phyloP scores from a whole-genome alignment of 352 stramenopile genomes.

The Pythium grandisporangium region DNA sequence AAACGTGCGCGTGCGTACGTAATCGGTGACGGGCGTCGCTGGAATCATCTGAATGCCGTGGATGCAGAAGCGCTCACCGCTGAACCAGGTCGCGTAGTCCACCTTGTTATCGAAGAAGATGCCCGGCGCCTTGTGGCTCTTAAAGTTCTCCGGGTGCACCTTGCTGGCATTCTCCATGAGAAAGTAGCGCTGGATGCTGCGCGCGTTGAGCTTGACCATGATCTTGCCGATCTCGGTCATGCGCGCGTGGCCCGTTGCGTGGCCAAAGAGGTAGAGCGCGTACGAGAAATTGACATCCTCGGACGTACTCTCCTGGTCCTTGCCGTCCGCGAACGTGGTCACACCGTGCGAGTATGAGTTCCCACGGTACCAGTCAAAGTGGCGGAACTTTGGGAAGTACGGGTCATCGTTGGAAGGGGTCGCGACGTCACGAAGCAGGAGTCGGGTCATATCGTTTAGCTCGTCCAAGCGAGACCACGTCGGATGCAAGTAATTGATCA shows the following conservation, averaged over 20 bases:
- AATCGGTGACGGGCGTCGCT: constrained; percentile 50
- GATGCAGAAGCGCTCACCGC: constrained; percentile 50
- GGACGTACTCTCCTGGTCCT: constrained; percentile 56
- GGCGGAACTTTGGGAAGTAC: constrained; percentile 56
- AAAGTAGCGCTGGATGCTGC: constrained; percentile 59
- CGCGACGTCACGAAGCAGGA: constrained; percentile 47
- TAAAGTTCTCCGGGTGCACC: constrained; percentile 35
- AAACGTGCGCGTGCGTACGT: constrained; percentile 38
- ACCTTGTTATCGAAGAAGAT: constrained; percentile 80
- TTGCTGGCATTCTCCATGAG: constrained; percentile 46
- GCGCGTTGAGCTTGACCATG: constrained; percentile 45
- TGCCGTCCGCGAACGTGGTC: constrained; percentile 44
- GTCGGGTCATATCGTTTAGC: constrained; percentile 35
- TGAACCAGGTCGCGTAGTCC: constrained; percentile 78
- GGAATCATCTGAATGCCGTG: constrained; percentile 78
- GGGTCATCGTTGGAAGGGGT: constrained; percentile 32
- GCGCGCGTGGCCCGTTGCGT: constrained; percentile 23
- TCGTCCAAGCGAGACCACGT: constrained; percentile 36
- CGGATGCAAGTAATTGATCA: constrained; percentile 66
- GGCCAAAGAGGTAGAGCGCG: constrained; percentile 35
- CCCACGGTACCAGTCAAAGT: constrained; percentile 61
- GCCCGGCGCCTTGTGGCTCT: constrained; percentile 39
- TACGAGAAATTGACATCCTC: constrained; percentile 67
- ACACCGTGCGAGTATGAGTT: constrained; percentile 68
- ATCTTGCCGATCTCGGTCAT: constrained; percentile 37